Conservation (phyloP, 371 early-diverging fungal genomes). For the Globomyces sp. region DNA sequence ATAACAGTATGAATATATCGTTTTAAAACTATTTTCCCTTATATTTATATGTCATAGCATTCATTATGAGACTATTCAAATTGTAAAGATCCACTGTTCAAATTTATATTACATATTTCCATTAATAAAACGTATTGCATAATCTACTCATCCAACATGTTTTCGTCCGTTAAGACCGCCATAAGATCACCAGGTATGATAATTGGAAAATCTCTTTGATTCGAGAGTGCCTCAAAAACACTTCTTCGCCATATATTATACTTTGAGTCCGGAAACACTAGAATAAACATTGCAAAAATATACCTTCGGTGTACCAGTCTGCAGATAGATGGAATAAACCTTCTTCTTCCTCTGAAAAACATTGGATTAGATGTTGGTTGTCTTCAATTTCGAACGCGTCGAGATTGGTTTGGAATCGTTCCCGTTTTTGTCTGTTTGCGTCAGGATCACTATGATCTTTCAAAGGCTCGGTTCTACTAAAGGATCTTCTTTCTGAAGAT, state of each 20-base stretch:
- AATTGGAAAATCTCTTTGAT: conserved; percentile 39
- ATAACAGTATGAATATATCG: too few species aligned
- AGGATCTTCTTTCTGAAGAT: neutral
- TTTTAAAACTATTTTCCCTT: too few species aligned
- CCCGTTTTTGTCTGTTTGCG: too few species aligned
- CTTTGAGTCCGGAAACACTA: conserved; percentile 34
- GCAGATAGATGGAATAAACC: conserved; percentile 22
- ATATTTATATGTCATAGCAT: too few species aligned
- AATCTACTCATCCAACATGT: conserved; percentile 19
- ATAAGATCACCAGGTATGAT: conserved; percentile 38
- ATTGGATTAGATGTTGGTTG: conserved; percentile 15
- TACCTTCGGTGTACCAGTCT: conserved; percentile 34
- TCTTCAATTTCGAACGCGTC: neutral
- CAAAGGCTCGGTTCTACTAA: too few species aligned
- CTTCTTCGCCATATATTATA: conserved; percentile 36
- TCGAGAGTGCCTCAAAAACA: conserved; percentile 32
- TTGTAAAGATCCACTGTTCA: too few species aligned
- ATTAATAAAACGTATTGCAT: neutral
- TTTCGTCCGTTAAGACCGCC: conserved; percentile 24
- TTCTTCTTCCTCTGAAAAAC: conserved; percentile 6
- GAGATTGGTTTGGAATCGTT: too few species aligned
- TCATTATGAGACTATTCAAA: too few species aligned
- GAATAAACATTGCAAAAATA: neutral
- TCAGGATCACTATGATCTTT: too few species aligned
- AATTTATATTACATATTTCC: neutral